Percentiles rank a stretch among this genome's conserved stretches.
These are phyloP conservation scores for Cyberlindnera maclurae DNA, from an alignment of 805 yeast species.

Conservation along the genomic window DNA sequence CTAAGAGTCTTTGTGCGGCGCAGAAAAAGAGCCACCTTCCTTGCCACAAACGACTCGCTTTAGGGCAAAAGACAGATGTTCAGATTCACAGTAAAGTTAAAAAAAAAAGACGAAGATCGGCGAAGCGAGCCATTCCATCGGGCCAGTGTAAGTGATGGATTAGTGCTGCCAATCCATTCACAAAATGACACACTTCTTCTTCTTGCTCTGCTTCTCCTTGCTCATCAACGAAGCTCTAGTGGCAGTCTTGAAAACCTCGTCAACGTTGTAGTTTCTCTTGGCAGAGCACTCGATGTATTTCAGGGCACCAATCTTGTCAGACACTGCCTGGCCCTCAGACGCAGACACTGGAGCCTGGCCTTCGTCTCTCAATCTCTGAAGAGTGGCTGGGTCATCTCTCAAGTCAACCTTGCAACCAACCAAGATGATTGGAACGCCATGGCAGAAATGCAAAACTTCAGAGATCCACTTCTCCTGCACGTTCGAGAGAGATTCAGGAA, in stretches of 20 bases:
- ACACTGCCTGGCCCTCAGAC: constrained; percentile 80
- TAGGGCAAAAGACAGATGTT: too few species aligned
- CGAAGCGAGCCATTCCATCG: too few species aligned
- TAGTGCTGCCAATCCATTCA: constrained; percentile 23
- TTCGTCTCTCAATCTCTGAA: constrained; percentile 65
- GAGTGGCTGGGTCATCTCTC: constrained; percentile 73
- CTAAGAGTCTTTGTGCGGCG: too few species aligned
- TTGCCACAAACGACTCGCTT: too few species aligned
- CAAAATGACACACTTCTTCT: constrained; percentile 57
- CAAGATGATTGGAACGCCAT: constrained; percentile 84
- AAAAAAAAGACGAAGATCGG: too few species aligned
- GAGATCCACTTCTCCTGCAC: constrained; percentile 96
- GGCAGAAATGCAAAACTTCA: constrained; percentile 90
- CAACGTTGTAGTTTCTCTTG: constrained; percentile 83
- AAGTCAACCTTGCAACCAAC: constrained; percentile 91
- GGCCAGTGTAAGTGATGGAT: neutral
- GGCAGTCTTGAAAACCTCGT: constrained; percentile 89
- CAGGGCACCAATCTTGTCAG: constrained; percentile 82
- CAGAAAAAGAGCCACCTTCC: too few species aligned
- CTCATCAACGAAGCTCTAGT: constrained; percentile 78
- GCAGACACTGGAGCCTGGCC: constrained; percentile 76
- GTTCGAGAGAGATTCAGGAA: constrained; percentile 88
- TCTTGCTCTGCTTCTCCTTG: constrained; percentile 36
- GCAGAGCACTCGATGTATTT: constrained; percentile 91
- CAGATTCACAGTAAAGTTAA: too few species aligned